A percentile compares a stretch with the other conserved stretches of the same genome.
phyloP scores from a whole-genome alignment of 75 land plant species.

The Sequoiadendron giganteum region DNA sequence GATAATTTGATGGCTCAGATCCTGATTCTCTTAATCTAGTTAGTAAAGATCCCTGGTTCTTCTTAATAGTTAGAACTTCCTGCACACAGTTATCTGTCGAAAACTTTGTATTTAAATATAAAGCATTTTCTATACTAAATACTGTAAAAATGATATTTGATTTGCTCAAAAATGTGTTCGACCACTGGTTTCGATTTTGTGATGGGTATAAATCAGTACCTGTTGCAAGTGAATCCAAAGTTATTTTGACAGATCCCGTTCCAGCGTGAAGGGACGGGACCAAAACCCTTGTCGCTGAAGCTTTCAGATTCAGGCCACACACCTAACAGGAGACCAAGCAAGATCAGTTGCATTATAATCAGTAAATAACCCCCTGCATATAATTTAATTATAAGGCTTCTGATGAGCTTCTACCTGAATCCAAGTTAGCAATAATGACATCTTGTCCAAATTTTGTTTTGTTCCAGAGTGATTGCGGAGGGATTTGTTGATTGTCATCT shows the following conservation, averaged over 20 bases:
- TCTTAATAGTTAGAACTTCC: no score
- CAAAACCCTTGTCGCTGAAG: constrained; percentile 43
- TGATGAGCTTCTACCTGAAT: neutral
- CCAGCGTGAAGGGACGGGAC: constrained; percentile 42
- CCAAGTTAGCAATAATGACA: constrained; percentile 31
- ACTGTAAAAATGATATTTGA: no score
- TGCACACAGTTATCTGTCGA: no score
- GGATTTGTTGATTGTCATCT: neutral
- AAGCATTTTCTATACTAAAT: no score
- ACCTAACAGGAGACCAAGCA: constrained; percentile 18
- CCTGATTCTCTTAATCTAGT: no score
- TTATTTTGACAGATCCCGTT: neutral
- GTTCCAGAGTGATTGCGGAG: constrained; percentile 27
- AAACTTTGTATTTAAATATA: no score
- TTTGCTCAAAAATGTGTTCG: no score
- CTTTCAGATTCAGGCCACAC: constrained; percentile 72
- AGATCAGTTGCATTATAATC: neutral
- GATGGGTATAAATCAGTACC: no score
- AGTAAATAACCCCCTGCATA: neutral
- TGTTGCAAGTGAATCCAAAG: neutral
- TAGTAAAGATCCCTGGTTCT: no score
- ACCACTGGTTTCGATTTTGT: no score
- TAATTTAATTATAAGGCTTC: neutral
- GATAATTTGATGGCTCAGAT: no score
- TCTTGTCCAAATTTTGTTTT: constrained; percentile 35